Percentiles rank a stretch among this genome's conserved stretches.
These are phyloP conservation scores for Hortiboletus campestris DNA, from an alignment of 768 basidiomycete genomes.

Conservation along the genomic window DNA sequence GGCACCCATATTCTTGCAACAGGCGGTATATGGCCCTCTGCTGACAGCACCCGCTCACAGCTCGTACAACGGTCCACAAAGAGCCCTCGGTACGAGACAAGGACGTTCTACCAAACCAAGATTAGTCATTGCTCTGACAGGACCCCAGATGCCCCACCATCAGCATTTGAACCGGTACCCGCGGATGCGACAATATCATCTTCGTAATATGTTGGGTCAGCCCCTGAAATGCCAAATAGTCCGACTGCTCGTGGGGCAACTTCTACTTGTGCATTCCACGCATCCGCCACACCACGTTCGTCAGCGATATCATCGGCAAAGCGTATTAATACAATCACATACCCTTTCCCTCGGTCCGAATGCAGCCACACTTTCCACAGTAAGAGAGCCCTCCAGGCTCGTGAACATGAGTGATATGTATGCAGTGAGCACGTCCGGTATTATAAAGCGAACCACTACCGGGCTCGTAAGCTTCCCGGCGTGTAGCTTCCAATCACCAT, in stretches of 20 bases:
- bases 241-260: slow-evolving; percentile 66
- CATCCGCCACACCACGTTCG: background rate
- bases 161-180: slow-evolving; percentile 51
- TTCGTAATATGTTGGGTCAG: slow-evolving; percentile 65
- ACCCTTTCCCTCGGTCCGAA: slow-evolving; percentile 77
- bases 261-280: slow-evolving; percentile 40
- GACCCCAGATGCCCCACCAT: slow-evolving; percentile 37
- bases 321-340: background rate
- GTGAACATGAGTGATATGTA: slow-evolving; percentile 54
- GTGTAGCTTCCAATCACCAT: slow-evolving; percentile 9
- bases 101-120: slow-evolving; percentile 39
- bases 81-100: slow-evolving; percentile 56
- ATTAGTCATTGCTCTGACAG: background rate
- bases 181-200: slow-evolving; percentile 54
- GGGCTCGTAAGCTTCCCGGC: slow-evolving; percentile 20
- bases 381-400: slow-evolving; percentile 35
- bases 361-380: slow-evolving; percentile 62
- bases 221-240: slow-evolving; percentile 60
- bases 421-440: slow-evolving; percentile 64
- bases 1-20: slow-evolving; percentile 58
- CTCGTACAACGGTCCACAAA: slow-evolving; percentile 59
- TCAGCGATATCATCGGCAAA: slow-evolving; percentile 3
- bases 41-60: slow-evolving; percentile 66
- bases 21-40: slow-evolving; percentile 70
- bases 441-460: slow-evolving; percentile 53